Percentiles rank a stretch among this genome's conserved stretches.
These are phyloP conservation scores for Trifolium fragiferum DNA, from an alignment of 306 rosid species.

Conservation along the genomic window DNA sequence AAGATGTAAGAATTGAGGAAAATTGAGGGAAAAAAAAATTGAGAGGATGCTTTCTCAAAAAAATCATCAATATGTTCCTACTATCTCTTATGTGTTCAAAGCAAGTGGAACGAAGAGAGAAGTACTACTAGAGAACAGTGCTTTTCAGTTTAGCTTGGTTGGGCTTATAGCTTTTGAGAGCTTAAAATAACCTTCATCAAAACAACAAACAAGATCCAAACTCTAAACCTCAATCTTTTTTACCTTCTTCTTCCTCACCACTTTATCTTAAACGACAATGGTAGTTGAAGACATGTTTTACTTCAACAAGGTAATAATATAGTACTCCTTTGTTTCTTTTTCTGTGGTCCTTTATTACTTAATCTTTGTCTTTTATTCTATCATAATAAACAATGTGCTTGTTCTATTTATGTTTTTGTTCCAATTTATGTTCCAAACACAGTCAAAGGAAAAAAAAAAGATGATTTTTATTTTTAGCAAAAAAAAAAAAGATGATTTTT, in stretches of 20 bases:
- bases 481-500: background rate
- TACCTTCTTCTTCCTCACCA: background rate
- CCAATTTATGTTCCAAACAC: conserved; percentile 8
- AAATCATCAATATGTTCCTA: background rate
- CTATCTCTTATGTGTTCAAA: background rate
- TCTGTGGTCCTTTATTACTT: background rate
- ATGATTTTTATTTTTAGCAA: no score
- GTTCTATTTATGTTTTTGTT: background rate
- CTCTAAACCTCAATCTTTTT: background rate
- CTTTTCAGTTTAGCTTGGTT: background rate
- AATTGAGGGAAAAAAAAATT: no score
- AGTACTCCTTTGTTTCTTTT: background rate
- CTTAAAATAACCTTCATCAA: background rate
- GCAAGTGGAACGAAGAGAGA: background rate
- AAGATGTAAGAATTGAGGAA: no score
- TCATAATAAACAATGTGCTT: background rate
- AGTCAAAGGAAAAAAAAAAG: background rate
- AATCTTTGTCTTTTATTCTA: background rate
- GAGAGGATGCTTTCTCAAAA: no score
- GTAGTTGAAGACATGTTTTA: conserved; percentile 15
- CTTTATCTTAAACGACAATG: background rate
- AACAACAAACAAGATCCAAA: conserved; percentile 16
- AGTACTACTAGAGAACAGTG: background rate
- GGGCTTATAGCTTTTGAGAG: no score
- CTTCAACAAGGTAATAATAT: conserved; percentile 9